A percentile compares a stretch with the other conserved stretches of the same genome.
These are phyloP conservation scores for Tylopilus rubrobrunneus DNA, from an alignment of 768 basidiomycete genomes.

Conservation along the genomic window DNA sequence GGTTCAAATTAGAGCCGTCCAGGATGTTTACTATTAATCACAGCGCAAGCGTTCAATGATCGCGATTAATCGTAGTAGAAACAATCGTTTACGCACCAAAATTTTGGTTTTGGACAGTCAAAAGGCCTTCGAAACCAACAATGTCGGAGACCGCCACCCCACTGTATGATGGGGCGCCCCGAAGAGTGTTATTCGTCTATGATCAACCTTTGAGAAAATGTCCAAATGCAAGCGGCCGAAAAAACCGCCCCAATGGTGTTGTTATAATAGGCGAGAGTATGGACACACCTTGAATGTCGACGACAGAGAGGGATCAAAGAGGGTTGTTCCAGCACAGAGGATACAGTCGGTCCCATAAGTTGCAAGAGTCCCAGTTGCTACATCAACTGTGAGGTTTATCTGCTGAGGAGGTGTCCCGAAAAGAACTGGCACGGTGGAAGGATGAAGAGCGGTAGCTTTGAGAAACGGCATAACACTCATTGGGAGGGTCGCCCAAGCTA, in stretches of 20 bases:
- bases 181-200: slow-evolving; percentile 18
- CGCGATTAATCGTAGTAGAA: neutral
- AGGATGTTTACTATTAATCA: slow-evolving; percentile 21
- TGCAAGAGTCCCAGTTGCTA: slow-evolving; percentile 10
- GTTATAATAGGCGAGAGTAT: neutral
- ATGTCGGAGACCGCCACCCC: slow-evolving; percentile 19
- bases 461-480: slow-evolving; percentile 21
- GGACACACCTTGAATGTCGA: slow-evolving; percentile 23
- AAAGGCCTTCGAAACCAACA: slow-evolving; percentile 19
- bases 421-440: slow-evolving; percentile 17
- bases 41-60: neutral
- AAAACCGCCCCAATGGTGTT: neutral
- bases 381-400: slow-evolving; percentile 22
- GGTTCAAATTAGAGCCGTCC: slow-evolving; percentile 13
- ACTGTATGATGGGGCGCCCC: slow-evolving; percentile 12
- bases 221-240: neutral
- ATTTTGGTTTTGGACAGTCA: slow-evolving; percentile 5
- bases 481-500: slow-evolving; percentile 26
- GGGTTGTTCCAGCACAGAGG: slow-evolving; percentile 20
- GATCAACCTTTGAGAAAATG: neutral
- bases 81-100: slow-evolving; percentile 13
- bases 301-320: slow-evolving; percentile 22
- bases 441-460: neutral
- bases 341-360: slow-evolving; percentile 23
- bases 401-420: slow-evolving; percentile 28